Conservation (phyloP, 2,329 filamentous ascomycete species). For the Calonectria honghensis region DNA sequence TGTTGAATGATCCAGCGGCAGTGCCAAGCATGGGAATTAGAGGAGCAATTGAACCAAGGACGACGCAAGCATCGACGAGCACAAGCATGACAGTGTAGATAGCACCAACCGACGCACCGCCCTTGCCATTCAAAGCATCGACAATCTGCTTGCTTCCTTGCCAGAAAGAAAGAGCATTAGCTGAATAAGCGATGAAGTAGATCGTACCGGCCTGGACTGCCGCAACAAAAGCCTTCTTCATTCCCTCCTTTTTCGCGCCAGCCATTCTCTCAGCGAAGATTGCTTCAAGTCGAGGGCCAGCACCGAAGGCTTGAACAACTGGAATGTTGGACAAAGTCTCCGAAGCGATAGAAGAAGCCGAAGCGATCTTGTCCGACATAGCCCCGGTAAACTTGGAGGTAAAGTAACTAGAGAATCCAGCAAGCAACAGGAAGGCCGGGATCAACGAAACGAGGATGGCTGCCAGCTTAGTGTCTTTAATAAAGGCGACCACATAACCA, state of each 20-base stretch:
- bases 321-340: constrained; percentile 76
- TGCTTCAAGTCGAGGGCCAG: constrained; percentile 74
- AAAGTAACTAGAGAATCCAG: constrained; percentile 72
- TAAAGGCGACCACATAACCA: constrained; percentile 80
- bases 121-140: constrained; percentile 59
- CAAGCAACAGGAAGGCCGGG: constrained; percentile 78
- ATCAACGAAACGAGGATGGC: constrained; percentile 78
- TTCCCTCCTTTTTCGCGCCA: constrained; percentile 69
- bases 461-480: constrained; percentile 77
- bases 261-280: constrained; percentile 74
- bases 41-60: constrained; percentile 78
- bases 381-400: constrained; percentile 69
- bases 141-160: constrained; percentile 75
- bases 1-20: constrained; percentile 75
- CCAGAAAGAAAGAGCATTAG: constrained; percentile 81
- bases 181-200: constrained; percentile 81
- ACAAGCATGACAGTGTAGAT: constrained; percentile 80
- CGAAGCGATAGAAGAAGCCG: constrained; percentile 77
- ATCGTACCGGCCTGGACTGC: constrained; percentile 76
- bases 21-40: constrained; percentile 77
- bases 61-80: constrained; percentile 77
- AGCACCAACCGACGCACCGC: constrained; percentile 63
- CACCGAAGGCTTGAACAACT: constrained; percentile 79
- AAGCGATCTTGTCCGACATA: constrained; percentile 72
- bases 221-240: constrained; percentile 74